Base-by-base conservation (phyloP, 202 grass and related monocot species). In the Saccharum hybrid region DNA sequence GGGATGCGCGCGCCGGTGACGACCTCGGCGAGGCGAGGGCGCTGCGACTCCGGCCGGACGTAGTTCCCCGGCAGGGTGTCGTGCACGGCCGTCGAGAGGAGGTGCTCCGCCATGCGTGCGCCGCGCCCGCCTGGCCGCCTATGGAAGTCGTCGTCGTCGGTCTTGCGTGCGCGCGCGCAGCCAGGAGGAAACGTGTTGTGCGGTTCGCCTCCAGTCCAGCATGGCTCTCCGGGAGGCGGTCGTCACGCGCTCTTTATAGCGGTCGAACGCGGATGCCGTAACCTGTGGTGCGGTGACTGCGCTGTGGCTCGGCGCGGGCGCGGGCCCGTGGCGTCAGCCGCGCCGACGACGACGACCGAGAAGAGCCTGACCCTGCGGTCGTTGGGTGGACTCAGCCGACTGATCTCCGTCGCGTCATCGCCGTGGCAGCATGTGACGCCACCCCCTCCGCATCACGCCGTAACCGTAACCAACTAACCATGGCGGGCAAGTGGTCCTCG, bases 11-110 rank as follows among this genome's bases (percentile, higher is more conserved):
- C 66, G 73, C 90, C 91, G 15, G 65, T 16, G n/a, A 87, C 48
- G 4, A 97, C 94, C 68, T 92, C 82, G 0, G 26, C 14, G 31
- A 97, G 85, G 16, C 85, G 85, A 21, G 94, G 94, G 7, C 94
- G 79, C 80, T n/a, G n/a, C n/a, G n/a, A n/a, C n/a, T n/a, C n/a
- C n/a, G n/a, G n/a, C n/a, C n/a, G n/a, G n/a, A n/a, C 94, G 85
- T 97, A 92, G 68, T 14, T 90, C 33, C 49, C 65, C 1, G 94
- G 94, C 46, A 97, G 71, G 28, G 82, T 88, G n/a, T 68, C 67
- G 63, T 75, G 89, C 23, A 74, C 68, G 16, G 77, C 21, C 18
- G 85, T 90, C 2, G 94, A 97, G 41, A 94, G 94, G 36, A 97
- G 89, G 16, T 90, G 81, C 12, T 77, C 85, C 39, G 88, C 93